Conservation (phyloP, 371 early-diverging fungal genomes). For the Blakeslea trispora region DNA sequence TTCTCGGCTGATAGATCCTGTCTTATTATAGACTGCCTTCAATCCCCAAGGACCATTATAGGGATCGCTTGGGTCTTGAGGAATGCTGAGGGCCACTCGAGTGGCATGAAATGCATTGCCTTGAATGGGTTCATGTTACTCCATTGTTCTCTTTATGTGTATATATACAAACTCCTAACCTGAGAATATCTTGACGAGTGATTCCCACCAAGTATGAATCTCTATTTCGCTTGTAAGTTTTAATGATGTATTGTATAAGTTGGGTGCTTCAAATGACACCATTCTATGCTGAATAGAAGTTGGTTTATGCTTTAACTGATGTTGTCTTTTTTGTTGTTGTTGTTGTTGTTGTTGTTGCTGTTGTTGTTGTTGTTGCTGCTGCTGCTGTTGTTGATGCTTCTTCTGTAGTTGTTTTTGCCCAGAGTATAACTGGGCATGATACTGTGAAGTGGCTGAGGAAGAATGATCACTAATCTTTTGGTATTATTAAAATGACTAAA, state of each 20-base stretch:
- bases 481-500: no score
- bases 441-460: slow-evolving; percentile 41
- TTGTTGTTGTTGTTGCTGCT: slow-evolving; percentile 24
- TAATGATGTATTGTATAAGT: slow-evolving; percentile 49
- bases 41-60: slow-evolving; percentile 53
- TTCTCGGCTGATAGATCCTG: slow-evolving; percentile 26
- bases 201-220: slow-evolving; percentile 49
- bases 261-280: slow-evolving; percentile 47
- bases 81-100: slow-evolving; percentile 41
- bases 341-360: slow-evolving; percentile 18
- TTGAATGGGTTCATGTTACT: no score
- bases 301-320: slow-evolving; percentile 11
- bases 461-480: slow-evolving; percentile 17
- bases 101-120: slow-evolving; percentile 47
- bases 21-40: slow-evolving; percentile 46
- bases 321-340: background rate
- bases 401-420: slow-evolving; percentile 42
- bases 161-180: slow-evolving; percentile 8
- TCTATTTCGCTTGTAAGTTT: slow-evolving; percentile 45
- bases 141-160: background rate
- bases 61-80: slow-evolving; percentile 53
- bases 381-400: slow-evolving; percentile 33
- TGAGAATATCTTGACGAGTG: slow-evolving; percentile 43
- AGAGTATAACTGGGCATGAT: slow-evolving; percentile 51
- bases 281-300: slow-evolving; percentile 27